Evolutionary conservation across 345 rosid genomes (phyloP).

Genomic region (Orychophragmus violaceus): DNA sequence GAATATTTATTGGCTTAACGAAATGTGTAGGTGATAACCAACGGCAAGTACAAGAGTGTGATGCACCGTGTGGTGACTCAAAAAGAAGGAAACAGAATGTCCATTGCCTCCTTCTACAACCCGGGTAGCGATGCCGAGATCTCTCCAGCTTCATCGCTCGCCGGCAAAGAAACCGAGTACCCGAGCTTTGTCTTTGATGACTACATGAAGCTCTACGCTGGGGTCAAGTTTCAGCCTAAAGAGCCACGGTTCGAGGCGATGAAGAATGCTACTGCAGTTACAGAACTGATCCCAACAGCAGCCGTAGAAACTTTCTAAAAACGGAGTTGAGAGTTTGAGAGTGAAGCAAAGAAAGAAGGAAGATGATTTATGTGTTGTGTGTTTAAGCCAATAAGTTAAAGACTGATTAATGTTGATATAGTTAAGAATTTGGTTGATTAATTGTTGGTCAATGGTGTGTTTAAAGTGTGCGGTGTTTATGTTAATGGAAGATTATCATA

Average conservation of each 20-base stretch:
- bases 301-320: slow-evolving; percentile 33
- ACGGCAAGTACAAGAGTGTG: slow-evolving; percentile 91
- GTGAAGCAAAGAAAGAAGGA: not conserved
- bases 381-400: slow-evolving; percentile 19
- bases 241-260: slow-evolving; percentile 84
- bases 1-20: not conserved
- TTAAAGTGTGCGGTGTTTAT: slow-evolving; percentile 18
- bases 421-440: not conserved
- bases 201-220: slow-evolving; percentile 88
- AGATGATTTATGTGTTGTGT: slow-evolving; percentile 14
- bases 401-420: slow-evolving; percentile 18
- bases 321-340: not conserved
- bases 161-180: slow-evolving; percentile 50
- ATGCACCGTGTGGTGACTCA: slow-evolving; percentile 78
- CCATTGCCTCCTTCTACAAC: slow-evolving; percentile 89
- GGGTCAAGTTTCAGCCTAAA: slow-evolving; percentile 80
- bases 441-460: slow-evolving; percentile 25
- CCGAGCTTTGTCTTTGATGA: slow-evolving; percentile 87
- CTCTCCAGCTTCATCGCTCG: slow-evolving; percentile 63
- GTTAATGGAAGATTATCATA: slow-evolving; percentile 16
- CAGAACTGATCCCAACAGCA: slow-evolving; percentile 41
- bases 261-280: slow-evolving; percentile 44
- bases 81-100: slow-evolving; percentile 75
- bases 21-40: slow-evolving; percentile 71
- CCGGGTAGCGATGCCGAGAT: slow-evolving; percentile 82